Evolutionary conservation across 108 stramenopile species (phyloP), one percentile per base, ranked within the genome.

Genomic region (Nitzschia putrida): DNA sequence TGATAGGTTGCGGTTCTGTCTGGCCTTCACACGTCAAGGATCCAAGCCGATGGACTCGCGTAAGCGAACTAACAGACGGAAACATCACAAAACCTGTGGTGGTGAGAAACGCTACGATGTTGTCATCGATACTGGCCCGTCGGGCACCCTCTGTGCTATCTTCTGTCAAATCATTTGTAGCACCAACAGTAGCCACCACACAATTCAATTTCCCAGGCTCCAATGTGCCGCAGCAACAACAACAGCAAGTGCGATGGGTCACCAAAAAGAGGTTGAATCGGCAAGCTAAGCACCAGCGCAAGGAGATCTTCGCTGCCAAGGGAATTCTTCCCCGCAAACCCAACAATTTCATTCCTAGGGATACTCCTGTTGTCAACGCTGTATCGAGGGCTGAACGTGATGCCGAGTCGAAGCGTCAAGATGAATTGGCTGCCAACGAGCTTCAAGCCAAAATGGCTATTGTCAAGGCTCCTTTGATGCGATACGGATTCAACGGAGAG

Each of bases 331-430:
- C 73, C 40, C 68, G 83, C 78, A 63, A 76, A 70, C 22, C 90
- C 84, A 80, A 77, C 24, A 85, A 82, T 50, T 89, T 84, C 57
- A 85, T 92, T 61, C 82, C 85, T 37, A 74, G 74, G 42, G 80
- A 85, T 65, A 74, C 74, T 4, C 91, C 87, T 8, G 88, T 92
- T 7, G 64, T 87, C 39, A 87, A 87, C 70, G 88, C 91, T 68
- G 73, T 85, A 54, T 70, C 84, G 3, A 80, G 78, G 41, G 82
- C 80, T 60, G 83, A 85, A 49, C 83, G 87, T 10, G 72, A 78
- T 44, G 75, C 64, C 41, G 85, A 88, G 74, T 78, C 85, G 4
- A 69, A 64, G 37, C 71, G 63, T 12, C 79, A 78, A 41, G 87
- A 92, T 50, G 77, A 68, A 22, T 53, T 61, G 20, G 83, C 83